phyloP scores from a whole-genome alignment of 176 grass and related monocot genomes.

The Paspalum vaginatum region DNA sequence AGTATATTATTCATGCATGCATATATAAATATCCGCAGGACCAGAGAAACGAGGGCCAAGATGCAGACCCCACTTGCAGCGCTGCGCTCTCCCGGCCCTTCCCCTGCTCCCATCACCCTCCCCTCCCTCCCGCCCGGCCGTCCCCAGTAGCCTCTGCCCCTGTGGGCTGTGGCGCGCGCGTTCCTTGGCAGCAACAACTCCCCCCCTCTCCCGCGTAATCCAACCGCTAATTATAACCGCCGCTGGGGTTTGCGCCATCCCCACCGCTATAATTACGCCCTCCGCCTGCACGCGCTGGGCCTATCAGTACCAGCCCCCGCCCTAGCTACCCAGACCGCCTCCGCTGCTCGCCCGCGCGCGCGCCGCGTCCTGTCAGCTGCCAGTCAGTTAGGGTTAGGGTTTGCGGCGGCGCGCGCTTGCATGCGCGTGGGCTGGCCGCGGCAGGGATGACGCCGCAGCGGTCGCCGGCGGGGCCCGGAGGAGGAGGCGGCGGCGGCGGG shows the following conservation, averaged over 20 bases:
- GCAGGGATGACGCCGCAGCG: slow-evolving; percentile 57
- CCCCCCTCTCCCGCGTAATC: slow-evolving; percentile 28
- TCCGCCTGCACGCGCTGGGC: neutral
- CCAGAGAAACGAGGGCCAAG: neutral
- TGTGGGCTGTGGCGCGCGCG: neutral
- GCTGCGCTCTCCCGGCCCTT: neutral
- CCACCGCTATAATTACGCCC: slow-evolving; percentile 57
- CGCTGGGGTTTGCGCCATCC: neutral
- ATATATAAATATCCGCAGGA: neutral
- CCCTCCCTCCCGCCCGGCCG: neutral
- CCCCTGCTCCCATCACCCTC: neutral
- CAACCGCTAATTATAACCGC: slow-evolving; percentile 46
- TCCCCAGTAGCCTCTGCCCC: neutral
- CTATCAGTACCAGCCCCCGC: neutral
- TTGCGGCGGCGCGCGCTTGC: slow-evolving; percentile 32
- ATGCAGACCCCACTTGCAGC: neutral
- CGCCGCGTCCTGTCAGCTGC: neutral
- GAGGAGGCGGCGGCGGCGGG: neutral
- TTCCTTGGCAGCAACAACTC: neutral
- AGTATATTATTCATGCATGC: too few relatives aligned
- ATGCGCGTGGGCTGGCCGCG: slow-evolving; percentile 37
- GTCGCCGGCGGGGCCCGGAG: slow-evolving; percentile 26
- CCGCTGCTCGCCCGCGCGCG: neutral
- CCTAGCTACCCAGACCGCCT: neutral
- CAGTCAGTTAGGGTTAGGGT: slow-evolving; percentile 55